Base-by-base conservation (phyloP, 805 yeast genomes). In the Sugiyamaella qingdaonensis region DNA sequence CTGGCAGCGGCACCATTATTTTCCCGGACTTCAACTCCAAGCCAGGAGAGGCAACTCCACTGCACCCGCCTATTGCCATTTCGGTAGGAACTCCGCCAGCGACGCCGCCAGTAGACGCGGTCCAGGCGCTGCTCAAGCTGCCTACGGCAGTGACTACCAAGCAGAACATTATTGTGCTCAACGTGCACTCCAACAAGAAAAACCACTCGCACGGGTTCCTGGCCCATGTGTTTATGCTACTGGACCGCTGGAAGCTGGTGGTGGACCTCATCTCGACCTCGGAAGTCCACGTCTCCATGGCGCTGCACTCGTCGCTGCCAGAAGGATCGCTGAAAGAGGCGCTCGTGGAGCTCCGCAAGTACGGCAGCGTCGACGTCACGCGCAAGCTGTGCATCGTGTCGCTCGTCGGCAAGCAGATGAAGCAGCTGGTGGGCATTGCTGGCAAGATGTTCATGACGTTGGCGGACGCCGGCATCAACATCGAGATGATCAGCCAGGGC, bases 271-370 rank as follows among this genome's bases (percentile, higher is more conserved):
- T 94, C 64, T 89, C 97, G 46, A 94, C 99, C 2, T 89, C 97
- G 0, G 98, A 94, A 70, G 99, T 94, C 10, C 97, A 94, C 66
- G 96, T 94, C 27, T 92, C 98, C 14, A 92, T 94, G 98, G 99
- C 99, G 2, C 76, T 94, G 59, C 95, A 89, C 59, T 84, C 84
- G 43, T 77, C 76, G 11, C 42, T 65, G 16, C 79, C 82, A 37
- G 91, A 85, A 54, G 84, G 84, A 19, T 76, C 80, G 13, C 74
- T 91, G 60, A 79, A 83, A 53, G 77, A 77, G 49, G 97, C 97
- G 1, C 78, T 90, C 46, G 81, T 77, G 44, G 96, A 91, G 64
- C 78, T 94, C 62, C 79, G 83, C 52, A 79, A 78, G 60, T 82
- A 87, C 72, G 99, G 99, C 46, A 76, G 86, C 1, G 96, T 92